Evolutionary conservation across 2,329 filamentous ascomycete species (phyloP), one percentile per base, ranked within the genome.

Genomic region (Epichloe bromicola): DNA sequence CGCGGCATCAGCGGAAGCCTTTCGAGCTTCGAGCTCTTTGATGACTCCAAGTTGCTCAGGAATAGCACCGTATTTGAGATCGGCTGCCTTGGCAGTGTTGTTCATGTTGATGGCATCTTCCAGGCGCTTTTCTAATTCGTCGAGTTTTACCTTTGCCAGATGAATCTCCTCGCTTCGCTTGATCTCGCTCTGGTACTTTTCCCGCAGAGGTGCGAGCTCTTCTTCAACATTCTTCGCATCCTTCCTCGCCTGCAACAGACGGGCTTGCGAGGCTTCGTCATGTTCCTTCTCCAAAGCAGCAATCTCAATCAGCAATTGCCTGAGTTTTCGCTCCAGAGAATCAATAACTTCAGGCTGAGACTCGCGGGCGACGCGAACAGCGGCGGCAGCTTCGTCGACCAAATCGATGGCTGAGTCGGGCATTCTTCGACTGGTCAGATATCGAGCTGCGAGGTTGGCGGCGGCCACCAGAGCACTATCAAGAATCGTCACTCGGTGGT

Each of bases 321-420:
- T 85, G 55, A 89, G 76, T 62, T 84, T 88, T 58, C 93, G 84
- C 70, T 98, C 93, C 49, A 98, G 78, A 49, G 88, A 95, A 70
- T 98, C 93, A 49, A 98, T 86, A 34, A 90, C 83, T 70, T 98
- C 93, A 3, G 93, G 93, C 61, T 97, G 90, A 2, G 93, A 98
- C 70, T 98, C 93, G 59, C 93, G 82, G 36, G 90, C 89, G 26
- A 98, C 94, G 51, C 89, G 81, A 53, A 98, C 93, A n/a, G 93
- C 93, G 1, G 93, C 91, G 1, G 93, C 90, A 38, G 93, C 93
- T 67, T 98, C 93, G 61, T 98, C 93, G 54, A 98, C 86, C 46
- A 98, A 74, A 65, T 98, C 93, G 54, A 98, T 94, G 20, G 93
- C 93, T 3, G 93, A 98, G 67, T 98, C 93, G 3, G 93, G 93